Base-by-base conservation (phyloP, 345 rosid genomes). In the Euphorbia tirucalli region DNA sequence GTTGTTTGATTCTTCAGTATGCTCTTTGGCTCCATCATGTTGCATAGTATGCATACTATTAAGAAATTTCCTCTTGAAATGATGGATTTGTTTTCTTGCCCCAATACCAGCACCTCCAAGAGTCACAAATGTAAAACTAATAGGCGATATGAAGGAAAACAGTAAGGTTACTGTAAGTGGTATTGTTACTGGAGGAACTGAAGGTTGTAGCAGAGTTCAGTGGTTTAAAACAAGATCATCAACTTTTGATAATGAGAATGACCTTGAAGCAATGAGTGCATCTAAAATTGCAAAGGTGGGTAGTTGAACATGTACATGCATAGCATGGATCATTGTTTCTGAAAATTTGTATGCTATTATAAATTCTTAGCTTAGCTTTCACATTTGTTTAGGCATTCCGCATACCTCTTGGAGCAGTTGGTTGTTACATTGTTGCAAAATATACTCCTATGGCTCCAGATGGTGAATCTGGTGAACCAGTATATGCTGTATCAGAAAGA, bases 331-430 rank as follows among this genome's bases (percentile, higher is more conserved):
- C 35, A 58, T 46, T 66, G 62, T 30, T 68, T 75, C 5, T 67
- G 61, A 14, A 1, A 7, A 9, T 30, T 24, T 21, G 16, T 65
- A 48, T 46, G 11, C 52, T 46, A 46, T 25, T 75, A 69, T 66
- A 49, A 31, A 43, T 32, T 79, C 77, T 76, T 54, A 75, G 24
- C 76, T 71, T 63, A 28, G 71, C 74, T 72, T 83, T 79, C 73
- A 32, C 62, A 66, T 67, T 60, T 69, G 24, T 75, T 68, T 79
- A 94, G 98, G 90, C 97, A 77, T 87, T 94, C 72, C 97, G 98
- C 21, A 85, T 94, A 80, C 97, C 98, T 60, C 71, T 94, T 74
- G 97, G 97, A 79, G 98, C 97, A 35, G 97, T 94, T 81, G 97
- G 90, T 48, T 83, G 77, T 80, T 87, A 85, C 72, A 75, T 94